Evolutionary conservation across 768 basidiomycete species (phyloP).

Genomic region (Lactarius deliciosus): DNA sequence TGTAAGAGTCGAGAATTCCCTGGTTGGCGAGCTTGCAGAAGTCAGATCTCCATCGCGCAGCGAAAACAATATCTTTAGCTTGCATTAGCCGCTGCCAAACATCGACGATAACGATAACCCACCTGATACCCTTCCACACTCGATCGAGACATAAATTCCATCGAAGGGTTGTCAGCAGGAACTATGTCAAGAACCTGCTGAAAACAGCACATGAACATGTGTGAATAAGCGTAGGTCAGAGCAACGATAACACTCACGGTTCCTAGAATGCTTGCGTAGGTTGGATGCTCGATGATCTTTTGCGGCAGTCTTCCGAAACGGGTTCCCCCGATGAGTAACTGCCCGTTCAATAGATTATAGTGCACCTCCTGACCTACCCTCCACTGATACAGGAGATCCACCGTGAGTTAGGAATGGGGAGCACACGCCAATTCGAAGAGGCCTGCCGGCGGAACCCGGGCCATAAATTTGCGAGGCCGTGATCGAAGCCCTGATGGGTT

Average conservation of each 20-base stretch:
- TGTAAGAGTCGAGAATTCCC: constrained; percentile 24
- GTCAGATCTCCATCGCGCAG: not conserved
- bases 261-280: constrained; percentile 9
- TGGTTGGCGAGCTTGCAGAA: not conserved
- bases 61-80: constrained; percentile 5
- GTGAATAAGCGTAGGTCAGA: not conserved
- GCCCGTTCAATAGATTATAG: constrained; percentile 7
- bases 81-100: not conserved
- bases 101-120: not conserved
- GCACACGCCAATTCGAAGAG: constrained; percentile 11
- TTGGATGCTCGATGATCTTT: not conserved
- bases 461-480: constrained; percentile 12
- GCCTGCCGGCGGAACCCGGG: not conserved
- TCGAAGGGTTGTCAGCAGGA: constrained; percentile 10
- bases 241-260: not conserved
- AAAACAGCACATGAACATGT: not conserved
- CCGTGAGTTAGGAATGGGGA: constrained; percentile 14
- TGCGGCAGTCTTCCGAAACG: constrained; percentile 7
- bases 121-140: constrained; percentile 11
- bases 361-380: constrained; percentile 6
- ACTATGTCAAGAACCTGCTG: constrained; percentile 4
- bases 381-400: constrained; percentile 12
- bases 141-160: constrained; percentile 7
- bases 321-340: constrained; percentile 7
- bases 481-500: not conserved